A percentile compares a stretch with the other conserved stretches of the same genome.
These are phyloP conservation scores for Chenopodium berlandieri DNA, from an alignment of 148 eudicot species.

Conservation along the genomic window DNA sequence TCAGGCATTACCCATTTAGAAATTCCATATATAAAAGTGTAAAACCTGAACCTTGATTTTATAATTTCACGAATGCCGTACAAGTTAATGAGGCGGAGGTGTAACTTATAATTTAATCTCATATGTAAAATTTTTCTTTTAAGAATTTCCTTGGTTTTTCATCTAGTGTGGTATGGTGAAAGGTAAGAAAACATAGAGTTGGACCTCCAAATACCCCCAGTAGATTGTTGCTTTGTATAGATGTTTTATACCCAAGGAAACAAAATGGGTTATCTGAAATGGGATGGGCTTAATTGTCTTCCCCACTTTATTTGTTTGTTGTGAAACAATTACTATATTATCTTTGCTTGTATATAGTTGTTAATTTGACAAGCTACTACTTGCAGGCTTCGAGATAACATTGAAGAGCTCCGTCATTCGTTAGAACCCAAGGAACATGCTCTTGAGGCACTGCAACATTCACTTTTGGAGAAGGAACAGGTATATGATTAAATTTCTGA, in stretches of 20 bases:
- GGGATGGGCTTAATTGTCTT: background rate
- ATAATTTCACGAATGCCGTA: background rate
- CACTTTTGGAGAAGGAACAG: slow-evolving; percentile 87
- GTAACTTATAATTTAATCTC: background rate
- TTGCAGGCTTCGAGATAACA: slow-evolving; percentile 81
- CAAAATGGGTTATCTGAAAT: background rate
- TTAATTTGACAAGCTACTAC: slow-evolving; percentile 8
- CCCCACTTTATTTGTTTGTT: background rate
- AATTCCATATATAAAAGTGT: background rate
- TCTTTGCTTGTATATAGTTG: background rate
- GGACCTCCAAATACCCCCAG: background rate
- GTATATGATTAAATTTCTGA: slow-evolving; percentile 29
- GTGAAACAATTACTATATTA: background rate
- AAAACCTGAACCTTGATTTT: background rate
- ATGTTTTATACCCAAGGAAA: background rate
- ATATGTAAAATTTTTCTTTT: background rate
- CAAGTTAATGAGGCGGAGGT: background rate
- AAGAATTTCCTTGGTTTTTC: background rate
- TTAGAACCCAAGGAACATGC: slow-evolving; percentile 89
- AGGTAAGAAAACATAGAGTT: background rate
- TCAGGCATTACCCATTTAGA: background rate
- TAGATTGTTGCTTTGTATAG: background rate
- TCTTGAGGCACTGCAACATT: slow-evolving; percentile 75
- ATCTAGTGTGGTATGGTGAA: background rate
- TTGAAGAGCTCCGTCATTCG: slow-evolving; percentile 89